phyloP scores from a whole-genome alignment of 2,329 filamentous ascomycete genomes.

The Calonectria crousiana region DNA sequence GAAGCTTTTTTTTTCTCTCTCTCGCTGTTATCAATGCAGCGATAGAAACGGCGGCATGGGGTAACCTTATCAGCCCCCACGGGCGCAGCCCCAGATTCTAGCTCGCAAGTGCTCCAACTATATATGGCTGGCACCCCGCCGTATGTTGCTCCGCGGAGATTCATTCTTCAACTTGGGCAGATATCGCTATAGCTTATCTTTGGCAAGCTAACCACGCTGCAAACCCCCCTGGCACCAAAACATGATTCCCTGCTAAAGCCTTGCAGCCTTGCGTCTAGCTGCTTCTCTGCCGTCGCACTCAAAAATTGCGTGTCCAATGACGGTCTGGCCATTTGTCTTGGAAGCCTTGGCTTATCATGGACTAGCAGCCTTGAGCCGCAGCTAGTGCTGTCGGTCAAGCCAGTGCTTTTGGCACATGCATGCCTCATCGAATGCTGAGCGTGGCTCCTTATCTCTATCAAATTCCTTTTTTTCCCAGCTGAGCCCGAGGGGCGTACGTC shows the following conservation, averaged over 20 bases:
- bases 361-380: slow-evolving; percentile 40
- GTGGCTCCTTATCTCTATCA: slow-evolving; percentile 41
- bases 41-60: neutral
- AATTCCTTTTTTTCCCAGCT: slow-evolving; percentile 17
- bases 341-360: slow-evolving; percentile 38
- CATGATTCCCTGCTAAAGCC: slow-evolving; percentile 24
- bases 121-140: slow-evolving; percentile 39
- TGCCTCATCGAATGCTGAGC: slow-evolving; percentile 22
- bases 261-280: slow-evolving; percentile 33
- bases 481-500: slow-evolving; percentile 18
- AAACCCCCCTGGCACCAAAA: slow-evolving; percentile 27
- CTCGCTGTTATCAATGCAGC: neutral
- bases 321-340: slow-evolving; percentile 34
- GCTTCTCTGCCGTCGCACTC: slow-evolving; percentile 32
- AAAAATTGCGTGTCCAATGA: slow-evolving; percentile 35
- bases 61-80: slow-evolving; percentile 35
- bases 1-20: neutral
- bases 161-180: slow-evolving; percentile 34
- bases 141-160: slow-evolving; percentile 42
- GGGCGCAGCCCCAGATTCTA: slow-evolving; percentile 12
- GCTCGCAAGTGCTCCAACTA: slow-evolving; percentile 32
- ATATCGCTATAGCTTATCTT: slow-evolving; percentile 40
- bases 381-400: slow-evolving; percentile 33
- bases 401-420: slow-evolving; percentile 33
- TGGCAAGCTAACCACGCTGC: slow-evolving; percentile 26